phyloP scores from a whole-genome alignment of 257 asterid species.

The Fraxinus pennsylvanica region DNA sequence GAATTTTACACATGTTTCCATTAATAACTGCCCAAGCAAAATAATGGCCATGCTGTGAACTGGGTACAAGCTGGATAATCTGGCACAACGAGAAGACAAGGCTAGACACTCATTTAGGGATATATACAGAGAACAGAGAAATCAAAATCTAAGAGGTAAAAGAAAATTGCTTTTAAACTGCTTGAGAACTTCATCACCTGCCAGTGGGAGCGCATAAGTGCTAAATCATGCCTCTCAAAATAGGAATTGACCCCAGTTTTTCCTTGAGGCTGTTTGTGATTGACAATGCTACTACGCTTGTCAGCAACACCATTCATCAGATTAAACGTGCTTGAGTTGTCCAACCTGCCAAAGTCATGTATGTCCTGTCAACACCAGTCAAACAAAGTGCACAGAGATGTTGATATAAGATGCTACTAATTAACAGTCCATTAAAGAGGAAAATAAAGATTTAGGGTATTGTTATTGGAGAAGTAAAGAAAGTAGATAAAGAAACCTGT shows the following conservation, averaged over 20 bases:
- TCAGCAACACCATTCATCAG: constrained; percentile 41
- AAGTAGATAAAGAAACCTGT: constrained; percentile 6
- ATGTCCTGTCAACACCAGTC: constrained; percentile 15
- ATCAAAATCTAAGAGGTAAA: constrained; percentile 14
- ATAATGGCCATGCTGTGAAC: constrained; percentile 72
- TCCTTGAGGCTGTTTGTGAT: constrained; percentile 49
- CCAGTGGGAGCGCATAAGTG: constrained; percentile 85
- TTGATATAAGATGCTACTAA: constrained; percentile 8
- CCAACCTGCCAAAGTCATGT: constrained; percentile 50
- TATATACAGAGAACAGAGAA: constrained; percentile 11
- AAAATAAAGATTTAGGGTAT: constrained; percentile 1
- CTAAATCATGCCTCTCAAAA: constrained; percentile 77
- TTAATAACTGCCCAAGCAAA: constrained; percentile 94
- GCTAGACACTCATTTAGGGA: constrained; percentile 25
- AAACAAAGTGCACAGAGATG: constrained; percentile 18
- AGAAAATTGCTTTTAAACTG: constrained; percentile 3
- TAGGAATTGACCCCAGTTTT: constrained; percentile 70
- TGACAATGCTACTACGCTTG: constrained; percentile 36
- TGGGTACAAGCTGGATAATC: constrained; percentile 86
- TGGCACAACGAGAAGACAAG: constrained; percentile 32
- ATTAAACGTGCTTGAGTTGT: constrained; percentile 43
- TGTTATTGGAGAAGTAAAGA: constrained; percentile 3
- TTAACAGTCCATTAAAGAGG: constrained; percentile 9
- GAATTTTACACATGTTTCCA: constrained; percentile 82
- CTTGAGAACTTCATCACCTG: constrained; percentile 61